Evolutionary conservation across 2,329 filamentous ascomycete species (phyloP).

Genomic region (Didymella lethalis): DNA sequence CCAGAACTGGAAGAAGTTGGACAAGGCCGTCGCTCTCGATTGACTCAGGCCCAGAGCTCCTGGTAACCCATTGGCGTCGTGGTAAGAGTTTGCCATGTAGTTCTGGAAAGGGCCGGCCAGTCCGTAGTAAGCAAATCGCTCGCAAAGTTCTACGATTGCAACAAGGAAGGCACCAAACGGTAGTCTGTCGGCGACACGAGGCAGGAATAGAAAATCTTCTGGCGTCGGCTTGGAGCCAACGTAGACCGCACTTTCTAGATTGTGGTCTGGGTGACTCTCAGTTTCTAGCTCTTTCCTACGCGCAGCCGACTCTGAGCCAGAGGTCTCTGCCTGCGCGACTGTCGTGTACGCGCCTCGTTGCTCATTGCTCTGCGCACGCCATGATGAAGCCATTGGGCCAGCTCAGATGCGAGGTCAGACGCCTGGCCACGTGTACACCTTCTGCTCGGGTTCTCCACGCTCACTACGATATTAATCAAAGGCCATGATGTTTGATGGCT

Average conservation of each 20-base stretch:
- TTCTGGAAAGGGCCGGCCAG: constrained; percentile 60
- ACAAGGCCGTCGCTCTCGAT: constrained; percentile 55
- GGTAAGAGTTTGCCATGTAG: constrained; percentile 56
- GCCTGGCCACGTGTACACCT: not conserved
- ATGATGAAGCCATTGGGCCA: constrained; percentile 32
- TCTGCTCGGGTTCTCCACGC: not conserved
- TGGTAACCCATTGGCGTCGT: constrained; percentile 52
- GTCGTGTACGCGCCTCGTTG: constrained; percentile 43
- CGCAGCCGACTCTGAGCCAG: constrained; percentile 24
- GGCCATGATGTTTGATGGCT: not conserved
- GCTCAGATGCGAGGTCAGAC: not conserved
- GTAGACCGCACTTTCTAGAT: constrained; percentile 20
- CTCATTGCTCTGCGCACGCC: constrained; percentile 26
- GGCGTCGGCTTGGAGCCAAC: constrained; percentile 37
- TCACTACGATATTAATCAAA: not conserved
- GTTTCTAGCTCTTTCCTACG: constrained; percentile 27
- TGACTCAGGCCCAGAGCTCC: constrained; percentile 54
- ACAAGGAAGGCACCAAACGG: constrained; percentile 57
- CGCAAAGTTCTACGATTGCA: constrained; percentile 59
- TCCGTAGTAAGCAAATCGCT: constrained; percentile 58
- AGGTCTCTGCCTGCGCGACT: constrained; percentile 43
- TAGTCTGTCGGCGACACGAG: constrained; percentile 54
- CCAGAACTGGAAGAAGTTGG: constrained; percentile 60
- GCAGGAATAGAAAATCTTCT: constrained; percentile 38
- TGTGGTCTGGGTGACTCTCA: not conserved